Conservation (phyloP, 2,329 filamentous ascomycete species). For the Lithohypha guttulata region DNA sequence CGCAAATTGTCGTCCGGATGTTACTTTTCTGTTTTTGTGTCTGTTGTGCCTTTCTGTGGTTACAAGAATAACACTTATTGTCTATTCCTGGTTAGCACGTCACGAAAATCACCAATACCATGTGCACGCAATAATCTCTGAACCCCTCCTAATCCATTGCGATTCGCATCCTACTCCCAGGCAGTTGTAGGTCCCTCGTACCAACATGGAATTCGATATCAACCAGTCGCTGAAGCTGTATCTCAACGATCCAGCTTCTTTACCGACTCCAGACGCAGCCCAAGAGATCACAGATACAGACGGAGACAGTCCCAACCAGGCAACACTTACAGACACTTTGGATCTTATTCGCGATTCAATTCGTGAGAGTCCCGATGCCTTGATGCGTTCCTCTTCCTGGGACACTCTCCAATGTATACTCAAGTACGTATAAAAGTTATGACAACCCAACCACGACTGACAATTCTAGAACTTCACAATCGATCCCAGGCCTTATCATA, state of each 20-base stretch:
- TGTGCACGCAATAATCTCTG: neutral
- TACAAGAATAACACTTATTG: no score
- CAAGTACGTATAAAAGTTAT: constrained; percentile 93
- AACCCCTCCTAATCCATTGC: no score
- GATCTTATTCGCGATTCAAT: constrained; percentile 90
- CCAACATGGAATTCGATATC: constrained; percentile 72
- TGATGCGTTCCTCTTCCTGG: constrained; percentile 67
- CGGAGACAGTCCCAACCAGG: constrained; percentile 67
- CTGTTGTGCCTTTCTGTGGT: no score
- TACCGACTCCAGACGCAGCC: constrained; percentile 79
- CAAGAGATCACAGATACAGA: constrained; percentile 78
- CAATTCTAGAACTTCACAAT: constrained; percentile 59
- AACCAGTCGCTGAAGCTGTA: constrained; percentile 95
- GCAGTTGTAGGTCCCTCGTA: no score
- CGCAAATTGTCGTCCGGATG: neutral
- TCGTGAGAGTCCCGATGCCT: constrained; percentile 80
- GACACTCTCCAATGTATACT: constrained; percentile 91
- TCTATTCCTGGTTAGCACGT: neutral
- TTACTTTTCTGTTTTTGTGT: neutral
- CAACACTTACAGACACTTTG: constrained; percentile 70
- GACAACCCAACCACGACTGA: no score
- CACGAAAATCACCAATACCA: no score
- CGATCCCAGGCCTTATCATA: constrained; percentile 68
- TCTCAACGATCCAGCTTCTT: constrained; percentile 78
- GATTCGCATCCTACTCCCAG: no score